Conservation (phyloP, 441 rosid genomes). For the Isatis lusitanica region DNA sequence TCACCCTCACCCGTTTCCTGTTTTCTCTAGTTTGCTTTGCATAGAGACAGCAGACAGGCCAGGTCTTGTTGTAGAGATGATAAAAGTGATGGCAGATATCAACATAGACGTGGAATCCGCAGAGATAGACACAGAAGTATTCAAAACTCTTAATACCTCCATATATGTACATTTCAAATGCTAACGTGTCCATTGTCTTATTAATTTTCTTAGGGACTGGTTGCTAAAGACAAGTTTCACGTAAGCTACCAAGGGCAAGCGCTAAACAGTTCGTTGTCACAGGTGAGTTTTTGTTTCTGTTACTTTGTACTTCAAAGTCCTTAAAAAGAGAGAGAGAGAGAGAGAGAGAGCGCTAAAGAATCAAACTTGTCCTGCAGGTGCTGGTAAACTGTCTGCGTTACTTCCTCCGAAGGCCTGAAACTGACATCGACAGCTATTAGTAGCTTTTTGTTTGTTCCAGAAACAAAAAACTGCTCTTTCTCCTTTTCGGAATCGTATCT, state of each 20-base stretch:
- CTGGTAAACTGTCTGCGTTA: constrained; percentile 80
- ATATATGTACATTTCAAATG: not conserved
- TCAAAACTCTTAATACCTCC: not conserved
- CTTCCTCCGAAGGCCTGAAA: constrained; percentile 91
- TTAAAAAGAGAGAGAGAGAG: not conserved
- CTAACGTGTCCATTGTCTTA: not conserved
- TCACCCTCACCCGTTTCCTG: not conserved
- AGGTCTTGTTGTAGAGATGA: constrained; percentile 67
- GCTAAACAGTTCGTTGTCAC: constrained; percentile 66
- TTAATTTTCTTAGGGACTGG: constrained; percentile 48
- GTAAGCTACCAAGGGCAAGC: constrained; percentile 82
- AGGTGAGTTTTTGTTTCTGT: constrained; percentile 45
- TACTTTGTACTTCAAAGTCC: not conserved
- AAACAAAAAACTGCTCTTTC: not conserved
- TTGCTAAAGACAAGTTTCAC: constrained; percentile 73
- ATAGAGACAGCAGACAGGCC: constrained; percentile 79
- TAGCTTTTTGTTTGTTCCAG: not conserved
- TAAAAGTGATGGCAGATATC: constrained; percentile 59
- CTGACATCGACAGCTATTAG: constrained; percentile 77
- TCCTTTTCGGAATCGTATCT: not conserved
- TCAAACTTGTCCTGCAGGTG: constrained; percentile 51
- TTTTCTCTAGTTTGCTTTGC: constrained; percentile 51
- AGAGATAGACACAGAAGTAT: constrained; percentile 72
- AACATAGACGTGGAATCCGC: constrained; percentile 73
- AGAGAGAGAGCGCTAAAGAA: not conserved